Evolutionary conservation across 257 asterid species (phyloP), one percentile per base, ranked within the genome.

Genomic region (Primulina huaijiensis): DNA sequence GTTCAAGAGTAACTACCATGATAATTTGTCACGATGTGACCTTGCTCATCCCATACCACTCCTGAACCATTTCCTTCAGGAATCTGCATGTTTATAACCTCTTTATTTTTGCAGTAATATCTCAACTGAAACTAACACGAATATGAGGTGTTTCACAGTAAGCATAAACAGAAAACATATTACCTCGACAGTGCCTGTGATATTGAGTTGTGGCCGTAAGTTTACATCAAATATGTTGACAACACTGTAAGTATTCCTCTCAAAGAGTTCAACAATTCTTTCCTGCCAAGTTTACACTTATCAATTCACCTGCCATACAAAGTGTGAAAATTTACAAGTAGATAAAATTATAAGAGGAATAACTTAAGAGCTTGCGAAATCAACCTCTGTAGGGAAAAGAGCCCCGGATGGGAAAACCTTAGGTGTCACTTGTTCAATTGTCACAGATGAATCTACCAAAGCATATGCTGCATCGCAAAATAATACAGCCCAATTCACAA

Each of bases 41-140:
- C 99, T 69, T 81, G 87, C 5, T 78, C 88, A 79, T 93, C 99
- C 99, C 99, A 93, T 43, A 93, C 93, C 43, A 90, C 92, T 71
- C 98, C 98, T 0, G 98, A 92, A 52, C 98, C 98, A 82, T 93
- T 93, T 77, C 99, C 99, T 82, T 93, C 99, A 21, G 99, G 99
- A 82, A 93, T 77, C 98, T 92, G 84, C 27, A 74, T 65, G 60
- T 35, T 65, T 38, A 58, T 38, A 70, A 57, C 69, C 70, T 20
- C n/a, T 72, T 69, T 38, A 57, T 37, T n/a, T 2, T 38, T 65
- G 23, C 58, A 31, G 58, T 30, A 25, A 17, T 27, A n/a, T 4
- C 6, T 7, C 40, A 50, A 6, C 57, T 30, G 19, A 60, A 33
- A 8, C 4, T 30, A 27, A 35, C 5, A 64, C 11, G 19, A 19